Evolutionary conservation across 371 early-diverging fungal species (phyloP).

Genomic region (Apophysomyces sp.): DNA sequence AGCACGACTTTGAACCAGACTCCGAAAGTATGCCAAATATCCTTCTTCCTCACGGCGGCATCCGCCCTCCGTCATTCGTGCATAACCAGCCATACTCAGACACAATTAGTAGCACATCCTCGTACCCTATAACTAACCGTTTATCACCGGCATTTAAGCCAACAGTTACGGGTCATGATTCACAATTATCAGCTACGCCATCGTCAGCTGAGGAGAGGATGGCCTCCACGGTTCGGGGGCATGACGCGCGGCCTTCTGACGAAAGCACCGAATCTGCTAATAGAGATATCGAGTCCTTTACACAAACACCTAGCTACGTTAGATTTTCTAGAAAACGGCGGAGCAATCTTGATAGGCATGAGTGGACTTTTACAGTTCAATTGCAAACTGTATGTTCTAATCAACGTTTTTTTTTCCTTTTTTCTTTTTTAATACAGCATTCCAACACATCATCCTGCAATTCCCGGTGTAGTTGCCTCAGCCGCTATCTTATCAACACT

Average conservation of each 20-base stretch:
- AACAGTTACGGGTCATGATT: conserved; percentile 18
- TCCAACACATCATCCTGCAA: conserved; percentile 46
- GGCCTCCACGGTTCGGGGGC: neutral
- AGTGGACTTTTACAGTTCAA: neutral
- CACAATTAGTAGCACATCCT: conserved; percentile 8
- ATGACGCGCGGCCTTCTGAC: conserved; percentile 14
- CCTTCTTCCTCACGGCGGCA: conserved; percentile 32
- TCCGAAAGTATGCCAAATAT: conserved; percentile 35
- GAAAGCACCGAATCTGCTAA: neutral
- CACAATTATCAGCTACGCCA: conserved; percentile 10
- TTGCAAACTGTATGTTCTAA: neutral
- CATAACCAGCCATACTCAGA: conserved; percentile 2
- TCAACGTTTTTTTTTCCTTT: neutral
- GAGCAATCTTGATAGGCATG: conserved; percentile 35
- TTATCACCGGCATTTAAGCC: conserved; percentile 17
- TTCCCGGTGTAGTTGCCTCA: conserved; percentile 29
- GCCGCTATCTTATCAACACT: conserved; percentile 36
- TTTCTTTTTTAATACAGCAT: conserved; percentile 23
- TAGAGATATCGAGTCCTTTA: neutral
- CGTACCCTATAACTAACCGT: conserved; percentile 2
- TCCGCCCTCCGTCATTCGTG: conserved; percentile 34
- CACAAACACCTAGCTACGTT: conserved; percentile 1
- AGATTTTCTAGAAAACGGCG: conserved; percentile 18
- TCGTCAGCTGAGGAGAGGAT: conserved; percentile 14
- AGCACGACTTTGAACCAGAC: conserved; percentile 19